Conservation (phyloP, 1,284 basidiomycete genomes). For the Cerrena zonata region DNA sequence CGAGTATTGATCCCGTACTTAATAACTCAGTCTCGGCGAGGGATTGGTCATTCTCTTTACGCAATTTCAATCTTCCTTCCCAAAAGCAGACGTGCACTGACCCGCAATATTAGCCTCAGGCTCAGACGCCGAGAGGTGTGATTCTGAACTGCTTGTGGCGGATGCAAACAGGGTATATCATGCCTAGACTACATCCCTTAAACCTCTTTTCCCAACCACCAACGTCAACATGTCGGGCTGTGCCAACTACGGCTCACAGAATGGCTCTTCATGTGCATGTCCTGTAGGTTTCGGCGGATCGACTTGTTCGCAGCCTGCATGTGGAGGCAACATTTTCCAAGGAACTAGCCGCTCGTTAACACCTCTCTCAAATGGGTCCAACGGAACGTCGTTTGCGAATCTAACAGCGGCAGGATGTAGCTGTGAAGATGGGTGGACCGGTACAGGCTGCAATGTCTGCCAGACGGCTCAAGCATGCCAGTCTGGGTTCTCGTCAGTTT, state of each 20-base stretch:
- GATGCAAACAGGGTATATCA: too few relatives aligned
- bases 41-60: too few relatives aligned
- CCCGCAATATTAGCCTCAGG: too few relatives aligned
- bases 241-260: constrained; percentile 61
- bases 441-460: constrained; percentile 75
- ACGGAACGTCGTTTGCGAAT: constrained; percentile 47
- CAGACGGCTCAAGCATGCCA: constrained; percentile 57
- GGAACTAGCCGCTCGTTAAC: constrained; percentile 50
- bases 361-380: constrained; percentile 28
- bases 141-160: too few relatives aligned
- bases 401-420: constrained; percentile 57
- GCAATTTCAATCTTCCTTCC: too few relatives aligned
- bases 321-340: constrained; percentile 77
- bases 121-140: too few relatives aligned
- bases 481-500: constrained; percentile 41
- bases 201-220: too few relatives aligned
- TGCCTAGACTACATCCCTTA: too few relatives aligned
- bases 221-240: too few relatives aligned
- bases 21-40: too few relatives aligned
- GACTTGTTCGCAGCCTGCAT: constrained; percentile 64
- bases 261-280: constrained; percentile 59
- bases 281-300: constrained; percentile 72
- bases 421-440: constrained; percentile 70
- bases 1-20: too few relatives aligned
- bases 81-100: too few relatives aligned